Base-by-base conservation (phyloP, 805 yeast species). In the Saccharomyces eubayanus region DNA sequence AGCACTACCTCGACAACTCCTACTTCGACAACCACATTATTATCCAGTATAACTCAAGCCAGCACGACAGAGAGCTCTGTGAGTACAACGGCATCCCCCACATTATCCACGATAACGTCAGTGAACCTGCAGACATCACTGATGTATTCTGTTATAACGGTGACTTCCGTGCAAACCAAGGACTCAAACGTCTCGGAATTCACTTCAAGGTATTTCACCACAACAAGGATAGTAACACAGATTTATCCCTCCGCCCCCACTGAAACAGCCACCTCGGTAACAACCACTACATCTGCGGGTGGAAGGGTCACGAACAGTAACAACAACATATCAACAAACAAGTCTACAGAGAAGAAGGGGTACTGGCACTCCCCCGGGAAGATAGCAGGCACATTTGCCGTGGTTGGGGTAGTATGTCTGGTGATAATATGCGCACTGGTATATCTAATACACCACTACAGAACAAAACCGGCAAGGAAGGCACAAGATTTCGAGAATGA, bases 311-410 rank as follows among this genome's bases (percentile, higher is more conserved):
- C 51, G 31, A 49, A 16, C 50, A 21, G 36, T 28, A 6, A 45
- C 43, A 6, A 29, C 55, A 50, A 47, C 21, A 49, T 50, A 28
- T 20, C 46, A 9, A 29, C 28, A 28, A 49, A 57, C 43, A 30
- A 16, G 6, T n/a, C 49, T 36, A 30, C 30, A 21, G 31, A 31
- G 3, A 62, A 62, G 9, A 63, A 62, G 20, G 72, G 83, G 2
- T 89, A 85, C 64, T 89, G 86, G 76, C 75, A 77, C 54, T 73
- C 81, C 48, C 80, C 80, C 48, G 95, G 92, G 0, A 86, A 85
- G 64, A 94, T 89, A 1, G 95, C 91, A 0, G 96, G 95, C 2
- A 86, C 89, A 0, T 89, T 89, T 69, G 81, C 86, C 1, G 90
- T 80, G 0, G 94, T 89, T 16, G 96, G 91, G 1, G 61, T 89